These are phyloP conservation scores for Closterium sp. DNA, from an alignment of 139 green algal species.

Conservation along the genomic window DNA sequence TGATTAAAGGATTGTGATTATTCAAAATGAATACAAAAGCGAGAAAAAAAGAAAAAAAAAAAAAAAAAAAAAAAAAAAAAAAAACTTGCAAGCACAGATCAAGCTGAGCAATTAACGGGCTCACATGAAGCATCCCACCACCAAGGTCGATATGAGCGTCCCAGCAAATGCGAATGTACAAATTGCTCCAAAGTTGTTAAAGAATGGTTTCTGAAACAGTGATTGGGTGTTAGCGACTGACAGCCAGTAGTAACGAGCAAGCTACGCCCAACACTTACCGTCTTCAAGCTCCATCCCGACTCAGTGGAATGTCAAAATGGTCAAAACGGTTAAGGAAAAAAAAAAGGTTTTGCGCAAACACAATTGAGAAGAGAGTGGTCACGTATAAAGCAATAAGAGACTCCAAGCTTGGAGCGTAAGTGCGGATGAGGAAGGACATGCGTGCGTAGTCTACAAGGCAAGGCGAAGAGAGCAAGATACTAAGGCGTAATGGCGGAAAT, in stretches of 20 bases:
- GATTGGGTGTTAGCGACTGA: neutral
- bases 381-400: neutral
- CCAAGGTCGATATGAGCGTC: conserved; percentile 63
- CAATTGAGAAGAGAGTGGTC: neutral
- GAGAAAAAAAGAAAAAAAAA: too few relatives aligned
- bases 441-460: neutral
- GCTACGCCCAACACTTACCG: neutral
- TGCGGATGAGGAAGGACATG: neutral
- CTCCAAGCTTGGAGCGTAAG: neutral
- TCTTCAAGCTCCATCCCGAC: conserved; percentile 1
- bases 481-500: neutral
- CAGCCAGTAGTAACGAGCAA: neutral
- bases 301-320: neutral
- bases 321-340: neutral
- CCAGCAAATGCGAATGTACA: conserved; percentile 66
- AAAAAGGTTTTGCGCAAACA: neutral
- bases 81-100: neutral
- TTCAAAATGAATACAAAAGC: neutral
- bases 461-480: neutral
- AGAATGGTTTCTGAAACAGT: conserved; percentile 55
- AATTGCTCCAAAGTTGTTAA: conserved; percentile 71
- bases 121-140: conserved; percentile 62
- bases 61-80: too few relatives aligned
- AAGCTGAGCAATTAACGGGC: neutral
- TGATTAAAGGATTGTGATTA: neutral